A percentile compares a stretch with the other conserved stretches of the same genome.
These are phyloP conservation scores for Cyathus striatus DNA, from an alignment of 768 basidiomycete genomes.

Conservation along the genomic window DNA sequence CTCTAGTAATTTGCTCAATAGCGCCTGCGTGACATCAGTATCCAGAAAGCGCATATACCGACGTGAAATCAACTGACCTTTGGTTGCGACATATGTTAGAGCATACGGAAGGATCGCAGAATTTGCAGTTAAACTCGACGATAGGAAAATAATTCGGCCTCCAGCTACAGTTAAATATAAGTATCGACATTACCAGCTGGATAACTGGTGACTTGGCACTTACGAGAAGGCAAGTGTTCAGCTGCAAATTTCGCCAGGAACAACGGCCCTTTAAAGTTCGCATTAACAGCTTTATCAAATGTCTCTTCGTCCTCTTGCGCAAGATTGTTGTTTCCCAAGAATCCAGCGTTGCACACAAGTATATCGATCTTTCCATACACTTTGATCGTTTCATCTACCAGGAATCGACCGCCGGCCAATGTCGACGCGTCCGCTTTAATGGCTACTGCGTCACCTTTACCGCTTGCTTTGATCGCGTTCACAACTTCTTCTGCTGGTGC, in stretches of 20 bases:
- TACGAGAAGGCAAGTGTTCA: constrained; percentile 37
- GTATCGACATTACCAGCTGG: not conserved
- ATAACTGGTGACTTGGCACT: constrained; percentile 12
- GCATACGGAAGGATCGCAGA: constrained; percentile 41
- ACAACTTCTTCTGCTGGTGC: constrained; percentile 41
- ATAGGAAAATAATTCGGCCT: constrained; percentile 55
- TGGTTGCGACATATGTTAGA: constrained; percentile 48
- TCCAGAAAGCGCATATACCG: no score
- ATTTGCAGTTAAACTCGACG: constrained; percentile 40
- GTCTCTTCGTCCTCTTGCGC: constrained; percentile 45
- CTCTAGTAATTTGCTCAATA: constrained; percentile 51
- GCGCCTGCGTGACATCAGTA: constrained; percentile 32
- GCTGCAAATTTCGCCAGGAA: constrained; percentile 48
- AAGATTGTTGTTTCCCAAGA: constrained; percentile 47
- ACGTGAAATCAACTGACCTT: no score
- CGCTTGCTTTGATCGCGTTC: constrained; percentile 36
- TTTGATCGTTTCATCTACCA: constrained; percentile 43
- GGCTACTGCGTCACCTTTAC: constrained; percentile 40
- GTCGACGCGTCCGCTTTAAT: constrained; percentile 50
- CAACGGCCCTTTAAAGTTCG: constrained; percentile 56
- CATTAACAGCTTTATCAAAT: constrained; percentile 45
- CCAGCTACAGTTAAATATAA: constrained; percentile 29
- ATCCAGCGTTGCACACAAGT: constrained; percentile 52
- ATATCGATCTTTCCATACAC: constrained; percentile 52
- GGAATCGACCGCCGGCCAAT: constrained; percentile 36